A percentile compares a stretch with the other conserved stretches of the same genome.
These are phyloP conservation scores for Cordyceps cateniannulata DNA, from an alignment of 2,329 filamentous ascomycete species.

Conservation along the genomic window DNA sequence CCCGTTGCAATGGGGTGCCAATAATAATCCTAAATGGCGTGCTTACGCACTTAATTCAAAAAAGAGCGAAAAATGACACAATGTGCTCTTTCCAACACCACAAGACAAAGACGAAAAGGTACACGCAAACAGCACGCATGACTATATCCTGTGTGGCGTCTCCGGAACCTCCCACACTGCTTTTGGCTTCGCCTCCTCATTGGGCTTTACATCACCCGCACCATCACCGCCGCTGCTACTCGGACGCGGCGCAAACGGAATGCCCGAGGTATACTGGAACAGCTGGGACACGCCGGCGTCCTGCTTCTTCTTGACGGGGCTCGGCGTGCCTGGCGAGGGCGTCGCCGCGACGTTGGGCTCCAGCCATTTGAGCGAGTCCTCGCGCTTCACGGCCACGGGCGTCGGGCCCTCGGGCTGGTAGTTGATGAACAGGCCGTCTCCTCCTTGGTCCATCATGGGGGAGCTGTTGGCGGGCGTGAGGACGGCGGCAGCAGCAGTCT, in stretches of 20 bases:
- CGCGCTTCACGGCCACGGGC: conserved; percentile 29
- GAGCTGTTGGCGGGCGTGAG: too few relatives aligned
- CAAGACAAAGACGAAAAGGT: not conserved
- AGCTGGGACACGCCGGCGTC: conserved; percentile 15
- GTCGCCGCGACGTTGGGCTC: conserved; percentile 38
- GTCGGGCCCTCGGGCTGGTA: conserved; percentile 50
- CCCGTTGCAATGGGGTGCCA: not conserved
- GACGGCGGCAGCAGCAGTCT: conserved; percentile 12
- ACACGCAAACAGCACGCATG: not conserved
- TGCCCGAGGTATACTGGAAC: conserved; percentile 36
- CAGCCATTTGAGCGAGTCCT: conserved; percentile 43
- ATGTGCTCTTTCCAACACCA: too few relatives aligned
- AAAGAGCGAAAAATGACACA: not conserved
- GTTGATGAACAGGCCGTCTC: conserved; percentile 43
- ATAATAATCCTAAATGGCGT: not conserved
- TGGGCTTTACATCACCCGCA: not conserved
- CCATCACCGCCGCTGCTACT: not conserved
- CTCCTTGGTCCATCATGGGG: too few relatives aligned
- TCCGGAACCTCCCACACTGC: conserved; percentile 22
- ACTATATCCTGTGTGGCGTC: conserved; percentile 12
- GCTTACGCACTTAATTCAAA: not conserved
- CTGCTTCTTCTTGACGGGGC: conserved; percentile 28
- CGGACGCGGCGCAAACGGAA: conserved; percentile 38
- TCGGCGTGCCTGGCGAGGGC: conserved; percentile 25
- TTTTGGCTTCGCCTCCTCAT: not conserved